phyloP scores from a whole-genome alignment of 129 eudicot species.

The Tagetes patula region DNA sequence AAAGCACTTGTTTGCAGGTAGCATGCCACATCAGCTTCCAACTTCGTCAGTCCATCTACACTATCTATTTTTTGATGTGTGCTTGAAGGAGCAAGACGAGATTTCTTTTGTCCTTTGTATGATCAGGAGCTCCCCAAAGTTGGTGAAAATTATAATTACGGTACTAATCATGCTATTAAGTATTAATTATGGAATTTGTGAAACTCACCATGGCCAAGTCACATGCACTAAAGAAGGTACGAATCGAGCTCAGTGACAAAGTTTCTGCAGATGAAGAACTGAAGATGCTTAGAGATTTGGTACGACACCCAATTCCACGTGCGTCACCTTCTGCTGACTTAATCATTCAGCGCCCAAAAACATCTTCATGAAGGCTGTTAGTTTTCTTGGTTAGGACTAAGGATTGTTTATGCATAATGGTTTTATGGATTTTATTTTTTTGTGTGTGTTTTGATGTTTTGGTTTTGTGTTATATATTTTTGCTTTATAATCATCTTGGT shows the following conservation, averaged over 20 bases:
- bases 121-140: constrained; percentile 15
- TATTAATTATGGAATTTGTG: constrained; percentile 8
- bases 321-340: constrained; percentile 10
- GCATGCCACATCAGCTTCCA: constrained; percentile 10
- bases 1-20: neutral
- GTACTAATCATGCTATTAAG: neutral
- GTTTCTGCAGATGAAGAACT: constrained; percentile 11
- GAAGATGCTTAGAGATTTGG: constrained; percentile 10
- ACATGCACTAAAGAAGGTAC: constrained; percentile 10
- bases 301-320: neutral
- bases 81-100: neutral
- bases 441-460: no score
- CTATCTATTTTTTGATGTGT: neutral
- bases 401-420: neutral
- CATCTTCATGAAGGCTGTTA: neutral
- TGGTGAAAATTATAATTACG: neutral
- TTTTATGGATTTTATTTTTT: neutral
- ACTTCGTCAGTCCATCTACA: neutral
- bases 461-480: no score
- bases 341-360: neutral
- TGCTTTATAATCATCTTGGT: no score
- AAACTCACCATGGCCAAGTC: constrained; percentile 27
- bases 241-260: neutral
- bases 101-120: constrained; percentile 4
- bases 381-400: neutral